These are phyloP conservation scores for Magnaporthiopsis rhizophila DNA, from an alignment of 2,329 filamentous ascomycete species.

Conservation along the genomic window DNA sequence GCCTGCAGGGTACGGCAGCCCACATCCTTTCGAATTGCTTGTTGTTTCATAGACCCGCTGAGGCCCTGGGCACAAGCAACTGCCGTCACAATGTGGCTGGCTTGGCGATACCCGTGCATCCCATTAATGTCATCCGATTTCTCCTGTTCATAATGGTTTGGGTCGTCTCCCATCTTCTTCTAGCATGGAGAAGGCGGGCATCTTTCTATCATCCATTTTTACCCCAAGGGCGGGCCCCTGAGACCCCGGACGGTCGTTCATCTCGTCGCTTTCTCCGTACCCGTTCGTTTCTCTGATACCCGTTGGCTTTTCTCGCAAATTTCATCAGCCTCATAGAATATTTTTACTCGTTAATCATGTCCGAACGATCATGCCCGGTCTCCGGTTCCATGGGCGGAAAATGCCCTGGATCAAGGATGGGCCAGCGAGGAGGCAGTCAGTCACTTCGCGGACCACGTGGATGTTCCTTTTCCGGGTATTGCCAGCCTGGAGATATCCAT, in stretches of 20 bases:
- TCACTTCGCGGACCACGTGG: conserved; percentile 21
- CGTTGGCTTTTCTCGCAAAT: background rate
- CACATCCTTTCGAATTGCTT: background rate
- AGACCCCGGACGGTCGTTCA: background rate
- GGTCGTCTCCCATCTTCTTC: background rate
- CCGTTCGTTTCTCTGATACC: background rate
- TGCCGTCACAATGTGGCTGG: background rate
- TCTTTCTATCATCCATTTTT: background rate
- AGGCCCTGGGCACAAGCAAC: background rate
- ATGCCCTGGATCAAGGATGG: conserved; percentile 19
- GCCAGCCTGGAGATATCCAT: conserved; percentile 26
- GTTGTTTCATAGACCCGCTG: background rate
- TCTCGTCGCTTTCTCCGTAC: background rate
- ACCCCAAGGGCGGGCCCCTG: background rate
- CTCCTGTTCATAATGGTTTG: background rate
- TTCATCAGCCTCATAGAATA: background rate
- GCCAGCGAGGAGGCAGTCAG: conserved; percentile 14
- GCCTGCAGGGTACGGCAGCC: background rate
- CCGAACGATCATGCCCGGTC: conserved; percentile 20
- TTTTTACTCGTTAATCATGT: conserved; percentile 12
- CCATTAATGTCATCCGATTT: background rate
- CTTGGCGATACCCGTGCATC: background rate
- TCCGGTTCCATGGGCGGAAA: conserved; percentile 18
- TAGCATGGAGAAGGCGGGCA: background rate
- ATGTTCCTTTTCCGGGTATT: conserved; percentile 27